Base-by-base conservation (phyloP, 129 eudicot species). In the Pseudognaphalium luteoalbum region DNA sequence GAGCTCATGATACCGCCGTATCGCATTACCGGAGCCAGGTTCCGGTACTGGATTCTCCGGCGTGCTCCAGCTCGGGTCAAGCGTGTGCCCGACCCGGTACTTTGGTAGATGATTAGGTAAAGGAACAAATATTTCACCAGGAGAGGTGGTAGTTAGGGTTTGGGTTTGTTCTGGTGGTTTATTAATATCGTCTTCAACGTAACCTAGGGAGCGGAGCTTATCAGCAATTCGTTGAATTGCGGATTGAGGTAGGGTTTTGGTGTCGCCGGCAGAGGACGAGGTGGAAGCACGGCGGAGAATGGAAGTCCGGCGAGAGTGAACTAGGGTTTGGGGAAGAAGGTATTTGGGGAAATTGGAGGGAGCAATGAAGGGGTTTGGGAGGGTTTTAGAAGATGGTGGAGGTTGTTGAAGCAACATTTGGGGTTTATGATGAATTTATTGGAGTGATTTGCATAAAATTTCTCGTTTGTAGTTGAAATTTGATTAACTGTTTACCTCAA, bases 11-110 rank as follows among this genome's bases (percentile, higher is more conserved):
- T 82, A 83, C 85, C 84, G 71, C 60, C 72, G 83, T 47, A 88
- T 88, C 15, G 91, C 95, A 3, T 47, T 80, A 47, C 97, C 95
- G 1, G 92, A 70, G 4, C 92, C 98, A 9, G 95, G 95, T n/a
- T 77, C 82, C 4, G 98, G 98, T 20, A 92, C 95, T 4, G 97
- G 98, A 74, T 85, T 88, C 78, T 90, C 87, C 0, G 98, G 98
- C 54, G 89, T 93, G 70, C 93, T 86, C 99, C 99, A 94, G 68
- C 99, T 94, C 71, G 93, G 66, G 87, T 94, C 97, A 5, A 94
- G 84, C 11, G 99, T 88, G 73, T 94, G 96, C 33, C 99, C 99
- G 54, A 94, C 97, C 33, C 99, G 87, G 67, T 84, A 60, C 51
- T 89, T 91, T 6, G 97, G 96, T 42, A 94, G 60, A 7, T 76